Evolutionary conservation across 1,284 basidiomycete genomes (phyloP), one percentile per base, ranked within the genome.

Genomic region (Cerrena zonata): DNA sequence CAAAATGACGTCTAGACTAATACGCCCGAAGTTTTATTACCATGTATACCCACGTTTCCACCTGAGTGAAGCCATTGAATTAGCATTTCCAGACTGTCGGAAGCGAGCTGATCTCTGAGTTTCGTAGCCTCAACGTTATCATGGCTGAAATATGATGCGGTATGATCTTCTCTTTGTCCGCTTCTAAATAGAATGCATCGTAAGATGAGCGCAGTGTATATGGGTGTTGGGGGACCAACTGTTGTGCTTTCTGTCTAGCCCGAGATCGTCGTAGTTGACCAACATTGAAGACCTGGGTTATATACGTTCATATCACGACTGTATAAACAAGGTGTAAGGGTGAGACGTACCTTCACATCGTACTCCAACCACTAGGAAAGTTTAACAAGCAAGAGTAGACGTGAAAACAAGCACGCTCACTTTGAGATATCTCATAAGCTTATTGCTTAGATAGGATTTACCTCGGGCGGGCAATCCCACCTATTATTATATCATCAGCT

Each of bases 31-130:
- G 36, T 22, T 30, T 45, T 64, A 77, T 48, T 60, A 91, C 92
- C 95, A 69, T 97, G 95, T 59, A 99, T 98, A 5, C 93, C 96
- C 27, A 99, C 95, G 64, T 99, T 99, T 0, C 96, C 95, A 13
- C 92, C 92, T 39, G 87, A 83, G 70, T 91, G 94, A 50, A 99
- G 72, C 95, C 96, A 99, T 38, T 81, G 76, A 56, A 99, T 97
- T 38, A 99, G 72, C 80, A 91, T 92, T 59, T 99, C 94, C 41
- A 99, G 72, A 67, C 93, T 93, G 65, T 99, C 95, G 57, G 84
- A 82, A 0, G 96, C 92, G 50, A 99, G 79, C 59, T 79, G 75
- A 62, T 98, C 94, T 5, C 96, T 82, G 38, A 82, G 75, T 55
- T 78, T 78, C 37, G 80, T 89, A 1, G 89, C 95, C 52, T 89